phyloP scores from a whole-genome alignment of 2,329 filamentous ascomycete species.

The Huntiella decipiens region DNA sequence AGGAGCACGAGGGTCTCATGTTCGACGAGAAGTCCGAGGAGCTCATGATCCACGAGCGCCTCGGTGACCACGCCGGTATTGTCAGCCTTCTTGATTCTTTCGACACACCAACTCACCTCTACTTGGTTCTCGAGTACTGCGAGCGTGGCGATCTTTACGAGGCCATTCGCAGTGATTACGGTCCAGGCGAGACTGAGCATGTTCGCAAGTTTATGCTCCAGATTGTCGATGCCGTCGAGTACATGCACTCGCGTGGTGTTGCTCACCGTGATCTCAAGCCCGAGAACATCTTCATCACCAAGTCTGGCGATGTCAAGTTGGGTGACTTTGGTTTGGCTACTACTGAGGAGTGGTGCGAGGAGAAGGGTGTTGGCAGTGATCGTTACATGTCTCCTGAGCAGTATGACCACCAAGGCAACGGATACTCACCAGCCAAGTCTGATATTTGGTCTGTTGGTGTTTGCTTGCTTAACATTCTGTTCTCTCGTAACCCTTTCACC shows the following conservation, averaged over 20 bases:
- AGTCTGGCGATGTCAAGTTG: constrained; percentile 79
- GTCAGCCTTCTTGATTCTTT: constrained; percentile 85
- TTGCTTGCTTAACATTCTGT: constrained; percentile 87
- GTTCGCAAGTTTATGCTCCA: constrained; percentile 95
- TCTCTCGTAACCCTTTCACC: constrained; percentile 90
- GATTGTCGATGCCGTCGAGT: constrained; percentile 72
- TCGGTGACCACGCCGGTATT: constrained; percentile 71
- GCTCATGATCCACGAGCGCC: constrained; percentile 56
- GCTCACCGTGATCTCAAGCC: constrained; percentile 98
- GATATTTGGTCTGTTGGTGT: constrained; percentile 97
- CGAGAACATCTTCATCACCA: constrained; percentile 91
- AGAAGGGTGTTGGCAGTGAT: constrained; percentile 88
- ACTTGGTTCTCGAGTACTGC: constrained; percentile 89
- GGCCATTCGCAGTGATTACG: constrained; percentile 74
- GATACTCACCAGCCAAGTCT: constrained; percentile 82
- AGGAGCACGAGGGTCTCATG: constrained; percentile 19
- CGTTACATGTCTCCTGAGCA: constrained; percentile 99
- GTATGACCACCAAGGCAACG: constrained; percentile 70
- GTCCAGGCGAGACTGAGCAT: constrained; percentile 85
- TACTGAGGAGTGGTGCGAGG: constrained; percentile 72
- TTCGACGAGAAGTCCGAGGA: constrained; percentile 32
- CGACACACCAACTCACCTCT: constrained; percentile 77
- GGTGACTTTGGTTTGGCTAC: constrained; percentile 93
- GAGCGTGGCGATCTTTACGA: constrained; percentile 92
- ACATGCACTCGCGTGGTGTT: constrained; percentile 77